Percentiles rank a stretch among this genome's conserved stretches.
phyloP scores from a whole-genome alignment of 2,329 filamentous ascomycete genomes.

The Aureobasidium sp. region DNA sequence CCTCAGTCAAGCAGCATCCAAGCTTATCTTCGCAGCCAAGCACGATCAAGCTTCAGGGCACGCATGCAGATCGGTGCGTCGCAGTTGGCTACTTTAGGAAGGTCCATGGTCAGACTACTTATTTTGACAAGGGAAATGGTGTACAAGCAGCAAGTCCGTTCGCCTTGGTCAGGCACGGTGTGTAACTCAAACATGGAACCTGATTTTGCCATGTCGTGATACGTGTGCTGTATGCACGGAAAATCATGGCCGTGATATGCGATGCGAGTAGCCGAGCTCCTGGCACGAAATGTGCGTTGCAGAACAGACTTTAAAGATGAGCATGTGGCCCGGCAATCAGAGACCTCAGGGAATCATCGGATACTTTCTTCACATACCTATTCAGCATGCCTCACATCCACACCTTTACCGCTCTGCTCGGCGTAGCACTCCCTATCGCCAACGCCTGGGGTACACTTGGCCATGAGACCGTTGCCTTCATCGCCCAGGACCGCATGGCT shows the following conservation, averaged over 20 bases:
- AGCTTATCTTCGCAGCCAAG: neutral
- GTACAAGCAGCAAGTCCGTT: no score
- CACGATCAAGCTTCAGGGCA: neutral
- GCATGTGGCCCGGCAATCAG: no score
- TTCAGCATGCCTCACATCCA: neutral
- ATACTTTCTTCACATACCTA: neutral
- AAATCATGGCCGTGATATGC: no score
- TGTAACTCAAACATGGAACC: neutral
- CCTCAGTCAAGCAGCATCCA: no score
- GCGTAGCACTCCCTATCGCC: constrained; percentile 25
- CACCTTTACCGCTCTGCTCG: neutral
- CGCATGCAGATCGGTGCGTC: neutral
- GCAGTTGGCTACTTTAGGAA: neutral
- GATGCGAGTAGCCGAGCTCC: no score
- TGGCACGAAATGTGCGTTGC: no score
- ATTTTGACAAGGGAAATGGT: neutral
- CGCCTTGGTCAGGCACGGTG: neutral
- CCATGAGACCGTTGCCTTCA: constrained; percentile 61
- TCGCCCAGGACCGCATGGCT: constrained; percentile 56
- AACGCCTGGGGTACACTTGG: constrained; percentile 60
- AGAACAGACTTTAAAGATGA: no score
- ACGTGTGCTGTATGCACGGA: no score
- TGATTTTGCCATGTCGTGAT: no score
- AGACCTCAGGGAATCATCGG: neutral
- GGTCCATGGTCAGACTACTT: neutral